These are phyloP conservation scores for Extremus antarcticus DNA, from an alignment of 495 filamentous ascomycete genomes.

Conservation along the genomic window DNA sequence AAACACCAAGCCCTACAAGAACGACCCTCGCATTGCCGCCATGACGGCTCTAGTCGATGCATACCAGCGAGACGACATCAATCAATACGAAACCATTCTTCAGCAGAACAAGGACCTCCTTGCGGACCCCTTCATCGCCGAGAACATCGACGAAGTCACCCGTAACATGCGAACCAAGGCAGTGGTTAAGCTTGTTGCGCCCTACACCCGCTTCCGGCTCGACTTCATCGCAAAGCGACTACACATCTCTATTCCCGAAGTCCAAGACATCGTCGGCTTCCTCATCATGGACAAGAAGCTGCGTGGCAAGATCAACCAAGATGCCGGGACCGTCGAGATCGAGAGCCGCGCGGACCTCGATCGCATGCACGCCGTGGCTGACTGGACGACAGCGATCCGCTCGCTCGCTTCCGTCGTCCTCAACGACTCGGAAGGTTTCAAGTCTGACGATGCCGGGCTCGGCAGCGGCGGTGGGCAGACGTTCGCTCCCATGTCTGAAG, in stretches of 20 bases:
- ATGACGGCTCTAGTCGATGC: conserved; percentile 97
- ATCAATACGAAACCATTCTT: conserved; percentile 76
- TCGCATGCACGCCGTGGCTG: conserved; percentile 58
- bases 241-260: conserved; percentile 71
- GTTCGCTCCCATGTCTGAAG: background rate
- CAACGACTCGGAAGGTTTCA: conserved; percentile 33
- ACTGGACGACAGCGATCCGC: conserved; percentile 59
- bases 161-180: conserved; percentile 97
- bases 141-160: conserved; percentile 98
- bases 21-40: conserved; percentile 82
- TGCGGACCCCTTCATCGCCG: conserved; percentile 89
- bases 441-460: conserved; percentile 26
- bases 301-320: conserved; percentile 79
- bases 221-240: conserved; percentile 76
- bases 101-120: conserved; percentile 82
- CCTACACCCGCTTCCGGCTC: conserved; percentile 85
- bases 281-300: conserved; percentile 83
- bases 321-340: conserved; percentile 70
- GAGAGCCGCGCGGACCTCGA: conserved; percentile 63
- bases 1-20: conserved; percentile 98
- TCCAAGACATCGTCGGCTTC: conserved; percentile 85
- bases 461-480: background rate
- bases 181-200: conserved; percentile 83
- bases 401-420: conserved; percentile 32
- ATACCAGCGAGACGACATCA: conserved; percentile 92